phyloP scores from a whole-genome alignment of 805 yeast species.

The Maudiozyma bulderi region DNA sequence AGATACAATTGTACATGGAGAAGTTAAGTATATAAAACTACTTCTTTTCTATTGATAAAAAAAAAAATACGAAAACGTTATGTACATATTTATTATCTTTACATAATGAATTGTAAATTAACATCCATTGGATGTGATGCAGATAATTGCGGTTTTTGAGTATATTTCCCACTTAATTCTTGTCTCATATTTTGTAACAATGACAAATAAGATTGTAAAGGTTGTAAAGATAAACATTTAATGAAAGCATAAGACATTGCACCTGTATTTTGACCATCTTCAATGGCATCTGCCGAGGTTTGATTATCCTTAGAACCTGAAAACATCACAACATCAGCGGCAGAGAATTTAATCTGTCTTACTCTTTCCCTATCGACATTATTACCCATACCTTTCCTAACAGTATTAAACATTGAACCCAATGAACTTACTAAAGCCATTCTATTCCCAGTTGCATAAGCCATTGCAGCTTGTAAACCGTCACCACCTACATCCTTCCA shows the following conservation, averaged over 20 bases:
- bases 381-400: constrained; percentile 32
- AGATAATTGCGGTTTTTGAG: constrained; percentile 78
- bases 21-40: too few relatives aligned
- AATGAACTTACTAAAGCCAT: constrained; percentile 35
- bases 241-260: constrained; percentile 80
- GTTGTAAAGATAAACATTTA: constrained; percentile 48
- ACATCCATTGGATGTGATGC: constrained; percentile 74
- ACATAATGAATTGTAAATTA: constrained; percentile 41
- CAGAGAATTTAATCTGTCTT: constrained; percentile 49
- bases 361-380: constrained; percentile 36
- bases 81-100: constrained; percentile 3
- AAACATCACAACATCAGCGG: constrained; percentile 68
- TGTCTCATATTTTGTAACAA: constrained; percentile 62
- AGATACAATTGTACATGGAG: too few relatives aligned
- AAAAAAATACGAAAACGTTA: too few relatives aligned
- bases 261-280: constrained; percentile 65
- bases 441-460: constrained; percentile 52
- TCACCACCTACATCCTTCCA: constrained; percentile 68
- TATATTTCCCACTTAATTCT: constrained; percentile 51
- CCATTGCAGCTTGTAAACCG: constrained; percentile 47
- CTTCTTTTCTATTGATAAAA: too few relatives aligned
- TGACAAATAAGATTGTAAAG: constrained; percentile 59
- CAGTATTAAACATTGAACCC: constrained; percentile 35
- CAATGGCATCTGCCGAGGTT: constrained; percentile 73
- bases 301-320: constrained; percentile 81